phyloP scores from a whole-genome alignment of 495 filamentous ascomycete genomes.

The Oleoguttula mirabilis region DNA sequence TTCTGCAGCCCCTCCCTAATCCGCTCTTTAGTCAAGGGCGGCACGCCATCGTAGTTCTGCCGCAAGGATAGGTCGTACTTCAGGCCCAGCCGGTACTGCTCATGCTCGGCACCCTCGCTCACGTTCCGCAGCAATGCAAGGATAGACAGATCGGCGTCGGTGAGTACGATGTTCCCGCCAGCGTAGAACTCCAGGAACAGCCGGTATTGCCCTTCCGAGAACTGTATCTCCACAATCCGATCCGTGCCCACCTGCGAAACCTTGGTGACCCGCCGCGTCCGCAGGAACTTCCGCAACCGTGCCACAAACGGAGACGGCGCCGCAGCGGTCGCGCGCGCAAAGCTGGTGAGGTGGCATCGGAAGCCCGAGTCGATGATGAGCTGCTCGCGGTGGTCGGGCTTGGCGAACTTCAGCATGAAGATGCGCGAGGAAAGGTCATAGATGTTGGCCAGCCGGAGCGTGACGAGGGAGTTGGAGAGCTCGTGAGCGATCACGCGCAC shows the following conservation, averaged over 20 bases:
- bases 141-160: constrained; percentile 66
- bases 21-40: constrained; percentile 59
- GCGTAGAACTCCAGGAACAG: constrained; percentile 95
- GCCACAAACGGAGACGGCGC: constrained; percentile 74
- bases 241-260: constrained; percentile 85
- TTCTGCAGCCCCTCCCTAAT: constrained; percentile 57
- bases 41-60: constrained; percentile 67
- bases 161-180: constrained; percentile 86
- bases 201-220: constrained; percentile 79
- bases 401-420: constrained; percentile 85
- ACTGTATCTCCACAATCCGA: constrained; percentile 80
- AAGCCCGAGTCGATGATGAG: constrained; percentile 90
- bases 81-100: constrained; percentile 59
- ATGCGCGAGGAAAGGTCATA: constrained; percentile 85
- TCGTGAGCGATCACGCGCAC: constrained; percentile 90
- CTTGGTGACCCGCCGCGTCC: constrained; percentile 69
- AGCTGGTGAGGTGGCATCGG: constrained; percentile 85
- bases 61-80: constrained; percentile 70
- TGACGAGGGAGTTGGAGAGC: constrained; percentile 60
- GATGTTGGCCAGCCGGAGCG: constrained; percentile 77
- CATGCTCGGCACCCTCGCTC: constrained; percentile 58
- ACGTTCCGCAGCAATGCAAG: constrained; percentile 73
- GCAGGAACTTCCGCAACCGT: constrained; percentile 72
- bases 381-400: constrained; percentile 73
- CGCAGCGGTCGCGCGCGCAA: constrained; percentile 70